These are phyloP conservation scores for Raphidocelis subcapitata DNA, from an alignment of 139 green algal genomes.

Conservation along the genomic window DNA sequence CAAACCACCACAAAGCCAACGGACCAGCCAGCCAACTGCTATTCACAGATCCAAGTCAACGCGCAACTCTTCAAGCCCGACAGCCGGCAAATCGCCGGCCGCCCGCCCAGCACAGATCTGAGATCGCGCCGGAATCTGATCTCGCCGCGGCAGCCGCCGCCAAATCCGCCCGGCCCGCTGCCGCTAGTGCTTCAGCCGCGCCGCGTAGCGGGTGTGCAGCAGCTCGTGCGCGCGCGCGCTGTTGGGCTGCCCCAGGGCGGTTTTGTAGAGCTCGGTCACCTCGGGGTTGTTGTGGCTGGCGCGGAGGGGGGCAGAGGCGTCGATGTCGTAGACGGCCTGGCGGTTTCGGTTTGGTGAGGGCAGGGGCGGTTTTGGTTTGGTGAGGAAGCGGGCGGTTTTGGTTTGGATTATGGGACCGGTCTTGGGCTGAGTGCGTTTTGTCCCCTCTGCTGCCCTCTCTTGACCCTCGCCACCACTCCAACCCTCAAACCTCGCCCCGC, in stretches of 20 bases:
- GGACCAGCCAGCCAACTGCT: too few species aligned
- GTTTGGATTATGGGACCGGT: not conserved
- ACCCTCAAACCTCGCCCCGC: not conserved
- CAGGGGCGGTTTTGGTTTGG: not conserved
- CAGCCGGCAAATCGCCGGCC: too few species aligned
- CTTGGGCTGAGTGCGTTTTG: not conserved
- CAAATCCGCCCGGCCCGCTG: too few species aligned
- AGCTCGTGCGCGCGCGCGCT: slow-evolving; percentile 40
- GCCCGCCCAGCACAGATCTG: too few species aligned
- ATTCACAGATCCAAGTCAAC: too few species aligned
- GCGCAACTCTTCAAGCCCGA: too few species aligned
- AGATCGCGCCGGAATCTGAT: too few species aligned
- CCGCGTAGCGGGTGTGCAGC: slow-evolving; percentile 53
- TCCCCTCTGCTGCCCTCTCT: not conserved
- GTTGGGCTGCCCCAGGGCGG: slow-evolving; percentile 33
- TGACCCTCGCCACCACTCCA: not conserved
- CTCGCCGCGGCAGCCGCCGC: too few species aligned
- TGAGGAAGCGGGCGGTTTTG: too few species aligned
- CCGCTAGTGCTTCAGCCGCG: slow-evolving; percentile 17
- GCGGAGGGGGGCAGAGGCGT: slow-evolving; percentile 1
- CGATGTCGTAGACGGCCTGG: slow-evolving; percentile 27
- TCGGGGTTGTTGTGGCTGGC: slow-evolving; percentile 31
- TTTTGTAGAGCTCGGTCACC: slow-evolving; percentile 21
- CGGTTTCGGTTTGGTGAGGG: too few species aligned
- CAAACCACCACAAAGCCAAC: too few species aligned